Evolutionary conservation across 2,329 filamentous ascomycete genomes (phyloP), one percentile per base, ranked within the genome.

Genomic region (Metarhizium album): DNA sequence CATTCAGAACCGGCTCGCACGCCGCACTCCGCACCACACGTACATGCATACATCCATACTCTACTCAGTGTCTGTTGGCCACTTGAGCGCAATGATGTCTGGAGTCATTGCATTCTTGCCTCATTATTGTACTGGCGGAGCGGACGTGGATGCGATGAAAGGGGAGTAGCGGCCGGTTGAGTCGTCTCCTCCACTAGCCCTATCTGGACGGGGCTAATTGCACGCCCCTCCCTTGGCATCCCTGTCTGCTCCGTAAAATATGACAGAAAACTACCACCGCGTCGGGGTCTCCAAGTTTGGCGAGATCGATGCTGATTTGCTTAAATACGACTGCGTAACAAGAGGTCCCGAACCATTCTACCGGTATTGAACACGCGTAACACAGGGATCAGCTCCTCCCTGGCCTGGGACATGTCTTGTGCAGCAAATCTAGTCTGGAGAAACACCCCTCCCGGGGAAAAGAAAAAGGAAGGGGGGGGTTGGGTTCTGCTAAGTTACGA

Each of bases 331-430:
- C 31, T 23, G 31, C 33, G 23, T 46, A 50, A 43, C 43, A 48
- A 45, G 45, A 51, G 45, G 46, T 53, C 18, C 52, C 52, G 52
- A 51, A 50, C 52, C 52, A 53, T 40, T 51, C 52, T 51, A 46
- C 45, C 52, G 52, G 52, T 53, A 53, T 24, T 38, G 27, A 49
- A 22, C 47, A 47, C 24, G 29, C 46, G 38, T 42, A 52, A 42
- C 24, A 29, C 40, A 20, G 43, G 33, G 40, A 40, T 40, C 33
- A 23, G 20, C 13, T n/a, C 40, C 22, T 18, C 40, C 22, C 14
- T 16, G 40, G 2, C 18, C 22, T 23, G 20, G 22, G 40, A 23
- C n/a, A 20, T 40, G 16, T 20, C 37, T 20, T 40, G 37, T 20
- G n/a, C 37, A 40, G 18, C 37, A n/a, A 18, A 20, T 18, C n/a